Conservation (phyloP, 2,329 filamentous ascomycete genomes). For the Peltaster fructicola region DNA sequence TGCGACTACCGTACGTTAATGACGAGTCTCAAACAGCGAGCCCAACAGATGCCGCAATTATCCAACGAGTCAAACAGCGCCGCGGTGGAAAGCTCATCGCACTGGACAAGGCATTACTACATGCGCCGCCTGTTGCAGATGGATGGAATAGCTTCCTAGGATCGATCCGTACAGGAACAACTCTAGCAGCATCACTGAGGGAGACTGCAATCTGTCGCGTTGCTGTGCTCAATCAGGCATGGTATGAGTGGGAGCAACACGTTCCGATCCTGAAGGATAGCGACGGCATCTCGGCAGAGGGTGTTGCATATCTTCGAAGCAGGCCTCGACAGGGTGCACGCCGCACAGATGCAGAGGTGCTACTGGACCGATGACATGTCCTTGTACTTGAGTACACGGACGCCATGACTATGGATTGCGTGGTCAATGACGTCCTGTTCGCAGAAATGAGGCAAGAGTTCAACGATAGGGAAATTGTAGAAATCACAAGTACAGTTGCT, state of each 20-base stretch:
- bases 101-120: conserved; percentile 36
- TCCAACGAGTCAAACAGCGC: conserved; percentile 33
- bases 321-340: too few relatives aligned
- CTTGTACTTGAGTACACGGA: conserved; percentile 58
- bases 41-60: conserved; percentile 31
- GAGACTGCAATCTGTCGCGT: conserved; percentile 71
- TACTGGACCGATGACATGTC: too few relatives aligned
- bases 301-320: too few relatives aligned
- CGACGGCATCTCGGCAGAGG: too few relatives aligned
- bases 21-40: conserved; percentile 31
- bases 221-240: conserved; percentile 61
- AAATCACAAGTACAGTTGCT: conserved; percentile 62
- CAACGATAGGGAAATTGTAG: conserved; percentile 55
- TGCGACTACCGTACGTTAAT: conserved; percentile 37
- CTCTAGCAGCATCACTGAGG: conserved; percentile 35
- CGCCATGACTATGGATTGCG: conserved; percentile 63
- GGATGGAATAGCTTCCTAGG: conserved; percentile 42
- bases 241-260: conserved; percentile 75
- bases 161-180: conserved; percentile 36
- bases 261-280: conserved; percentile 50
- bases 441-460: conserved; percentile 42
- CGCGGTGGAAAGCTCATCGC: conserved; percentile 33
- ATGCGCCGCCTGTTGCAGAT: conserved; percentile 37
- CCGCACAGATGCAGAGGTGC: too few relatives aligned
- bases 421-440: conserved; percentile 53